These are phyloP conservation scores for Rhizopus stolonifer DNA, from an alignment of 371 early-diverging fungal genomes.

Conservation along the genomic window DNA sequence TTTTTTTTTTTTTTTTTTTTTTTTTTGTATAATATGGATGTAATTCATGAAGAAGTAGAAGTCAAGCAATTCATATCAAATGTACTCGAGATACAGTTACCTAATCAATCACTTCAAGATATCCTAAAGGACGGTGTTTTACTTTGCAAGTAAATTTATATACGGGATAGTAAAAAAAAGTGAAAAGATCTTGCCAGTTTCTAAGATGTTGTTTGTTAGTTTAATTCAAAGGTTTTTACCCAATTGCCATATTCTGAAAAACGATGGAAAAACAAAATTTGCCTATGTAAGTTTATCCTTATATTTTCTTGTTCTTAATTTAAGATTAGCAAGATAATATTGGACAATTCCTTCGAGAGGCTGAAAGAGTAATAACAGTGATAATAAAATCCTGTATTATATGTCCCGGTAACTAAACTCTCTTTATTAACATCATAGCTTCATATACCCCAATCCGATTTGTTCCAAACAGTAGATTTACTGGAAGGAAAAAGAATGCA, in stretches of 20 bases:
- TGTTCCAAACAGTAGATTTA: slow-evolving; percentile 93
- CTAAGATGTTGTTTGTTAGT: slow-evolving; percentile 1
- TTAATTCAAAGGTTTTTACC: slow-evolving; percentile 18
- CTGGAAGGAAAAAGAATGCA: slow-evolving; percentile 88
- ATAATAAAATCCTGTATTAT: too few relatives aligned
- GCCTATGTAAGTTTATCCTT: slow-evolving; percentile 14
- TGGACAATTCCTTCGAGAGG: slow-evolving; percentile 61
- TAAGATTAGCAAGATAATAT: slow-evolving; percentile 88
- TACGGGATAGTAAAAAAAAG: too few relatives aligned
- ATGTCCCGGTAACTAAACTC: too few relatives aligned
- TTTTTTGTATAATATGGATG: too few relatives aligned
- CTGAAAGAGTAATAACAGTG: slow-evolving; percentile 50
- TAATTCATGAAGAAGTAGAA: slow-evolving; percentile 13
- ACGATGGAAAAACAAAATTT: slow-evolving; percentile 20
- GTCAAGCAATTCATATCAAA: slow-evolving; percentile 33
- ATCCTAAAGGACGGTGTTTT: slow-evolving; percentile 44
- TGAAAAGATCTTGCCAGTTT: too few relatives aligned
- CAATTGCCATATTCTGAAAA: slow-evolving; percentile 14
- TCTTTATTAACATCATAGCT: too few relatives aligned
- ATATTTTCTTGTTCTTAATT: neutral
- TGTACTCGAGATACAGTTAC: slow-evolving; percentile 22
- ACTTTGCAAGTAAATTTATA: slow-evolving; percentile 48
- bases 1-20: slow-evolving; percentile 1
- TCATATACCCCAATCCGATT: slow-evolving; percentile 78
- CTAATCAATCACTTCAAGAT: slow-evolving; percentile 29